Base-by-base conservation (phyloP, 345 rosid genomes). In the Litchi chinensis region DNA sequence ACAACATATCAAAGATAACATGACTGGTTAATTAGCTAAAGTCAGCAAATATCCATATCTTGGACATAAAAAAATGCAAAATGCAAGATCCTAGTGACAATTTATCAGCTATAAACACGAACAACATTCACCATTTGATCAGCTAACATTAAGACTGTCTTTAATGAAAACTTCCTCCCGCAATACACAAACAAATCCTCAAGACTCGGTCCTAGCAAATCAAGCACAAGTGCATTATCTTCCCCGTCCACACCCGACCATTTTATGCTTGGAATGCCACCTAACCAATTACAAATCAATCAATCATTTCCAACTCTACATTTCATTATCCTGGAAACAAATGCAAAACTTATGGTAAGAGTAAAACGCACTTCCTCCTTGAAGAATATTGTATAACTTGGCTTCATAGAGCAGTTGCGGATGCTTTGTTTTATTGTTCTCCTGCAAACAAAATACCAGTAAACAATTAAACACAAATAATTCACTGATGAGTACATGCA, bases 371-470 rank as follows among this genome's bases (percentile, higher is more conserved):
- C 98, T 88, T 85, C 97, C 98, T 87, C 99, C 98, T 82, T 90
- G 93, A 75, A 95, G 95, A 80, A 92, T 77, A 75, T 87, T 86
- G 79, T 92, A 93, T 64, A 91, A 79, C 80, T 92, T 93, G 24
- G 98, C 99, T 88, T 95, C 98, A 73, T 90, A 91, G 16, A 90
- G 94, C 83, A 95, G 86, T 67, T 93, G 97, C 0, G 98, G 98
- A 80, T 94, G 95, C 89, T 91, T 95, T 6, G 98, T 91, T 81
- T 86, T 89, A 80, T 79, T 88, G 69, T 92, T 93, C 86, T 95
- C 98, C 98, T 95, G 83, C 78, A 44, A 76, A 68, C 18, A 70
- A 68, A 16, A 40, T 21, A 40, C 26, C 6, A 0, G 13, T 7
- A 56, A 56, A 48, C 50, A 63, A n/a, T 21, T 19, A 43, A 46